Evolutionary conservation across 225 moss, liverwort and hornwort species (phyloP).

Genomic region (Polytrichum commune): DNA sequence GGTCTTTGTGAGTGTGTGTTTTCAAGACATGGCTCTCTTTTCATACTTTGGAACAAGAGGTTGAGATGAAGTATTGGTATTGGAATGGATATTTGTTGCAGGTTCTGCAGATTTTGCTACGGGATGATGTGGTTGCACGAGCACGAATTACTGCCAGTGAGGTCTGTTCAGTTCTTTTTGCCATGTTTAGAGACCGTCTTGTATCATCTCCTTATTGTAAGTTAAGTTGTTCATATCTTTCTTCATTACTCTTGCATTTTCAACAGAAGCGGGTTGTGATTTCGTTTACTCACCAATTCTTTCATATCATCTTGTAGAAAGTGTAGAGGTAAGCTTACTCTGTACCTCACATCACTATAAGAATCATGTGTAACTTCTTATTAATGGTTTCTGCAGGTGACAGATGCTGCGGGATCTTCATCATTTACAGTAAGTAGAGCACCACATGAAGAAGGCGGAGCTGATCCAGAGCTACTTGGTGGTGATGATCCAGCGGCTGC

Average conservation of each 20-base stretch:
- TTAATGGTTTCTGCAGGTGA: slow-evolving; percentile 17
- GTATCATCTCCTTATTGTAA: no score
- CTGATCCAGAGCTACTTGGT: slow-evolving; percentile 70
- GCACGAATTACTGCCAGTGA: slow-evolving; percentile 59
- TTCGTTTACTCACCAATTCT: no score
- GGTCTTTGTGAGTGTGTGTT: no score
- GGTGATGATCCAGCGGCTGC: slow-evolving; percentile 62
- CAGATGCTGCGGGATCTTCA: slow-evolving; percentile 40
- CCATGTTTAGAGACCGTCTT: no score
- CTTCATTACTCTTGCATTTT: no score
- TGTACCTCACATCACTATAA: no score
- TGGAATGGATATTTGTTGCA: slow-evolving; percentile 33
- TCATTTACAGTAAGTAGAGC: slow-evolving; percentile 87
- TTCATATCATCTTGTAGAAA: no score
- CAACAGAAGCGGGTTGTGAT: no score
- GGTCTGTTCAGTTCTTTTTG: slow-evolving; percentile 23
- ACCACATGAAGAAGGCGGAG: slow-evolving; percentile 66
- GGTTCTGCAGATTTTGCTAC: slow-evolving; percentile 71
- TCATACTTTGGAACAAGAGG: background rate
- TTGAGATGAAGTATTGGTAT: background rate
- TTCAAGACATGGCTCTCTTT: no score
- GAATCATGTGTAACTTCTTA: no score
- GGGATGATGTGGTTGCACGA: slow-evolving; percentile 75
- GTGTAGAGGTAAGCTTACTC: no score
- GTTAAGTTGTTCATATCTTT: no score